Conservation (phyloP, 169 alveolate genomes). For the Pseudocohnilembus persalinus region DNA sequence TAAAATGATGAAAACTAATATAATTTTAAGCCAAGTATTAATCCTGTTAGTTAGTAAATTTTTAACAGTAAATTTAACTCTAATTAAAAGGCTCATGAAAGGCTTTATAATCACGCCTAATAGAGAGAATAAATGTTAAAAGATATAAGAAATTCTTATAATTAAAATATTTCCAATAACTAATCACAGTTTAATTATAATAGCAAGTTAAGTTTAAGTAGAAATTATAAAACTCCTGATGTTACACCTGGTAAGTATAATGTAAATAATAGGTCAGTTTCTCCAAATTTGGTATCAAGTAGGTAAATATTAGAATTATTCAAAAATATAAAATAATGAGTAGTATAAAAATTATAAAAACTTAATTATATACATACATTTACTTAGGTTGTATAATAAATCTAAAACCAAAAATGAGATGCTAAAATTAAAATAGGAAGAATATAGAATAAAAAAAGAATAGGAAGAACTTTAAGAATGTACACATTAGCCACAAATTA, state of each 20-base stretch:
- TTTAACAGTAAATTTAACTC: too few species aligned
- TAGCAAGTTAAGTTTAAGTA: too few species aligned
- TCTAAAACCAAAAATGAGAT: background rate
- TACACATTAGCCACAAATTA: background rate
- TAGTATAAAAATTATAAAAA: too few species aligned
- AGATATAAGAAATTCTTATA: background rate
- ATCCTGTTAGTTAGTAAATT: background rate
- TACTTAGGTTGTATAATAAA: background rate
- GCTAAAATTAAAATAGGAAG: background rate
- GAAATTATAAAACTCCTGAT: too few species aligned
- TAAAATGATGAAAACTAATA: too few species aligned
- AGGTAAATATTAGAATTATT: too few species aligned
- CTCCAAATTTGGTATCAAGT: too few species aligned
- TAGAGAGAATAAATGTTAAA: background rate
- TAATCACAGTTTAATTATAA: too few species aligned
- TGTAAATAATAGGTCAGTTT: too few species aligned
- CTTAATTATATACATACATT: background rate
- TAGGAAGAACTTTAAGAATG: background rate
- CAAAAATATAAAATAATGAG: too few species aligned
- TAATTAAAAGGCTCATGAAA: background rate
- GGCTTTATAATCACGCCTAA: background rate
- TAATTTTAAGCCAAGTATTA: background rate
- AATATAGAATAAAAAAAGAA: background rate
- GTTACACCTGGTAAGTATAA: too few species aligned
- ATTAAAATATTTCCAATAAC: too few species aligned